phyloP scores from a whole-genome alignment of 352 stramenopile genomes.

The Globisporangium paroecandrum region DNA sequence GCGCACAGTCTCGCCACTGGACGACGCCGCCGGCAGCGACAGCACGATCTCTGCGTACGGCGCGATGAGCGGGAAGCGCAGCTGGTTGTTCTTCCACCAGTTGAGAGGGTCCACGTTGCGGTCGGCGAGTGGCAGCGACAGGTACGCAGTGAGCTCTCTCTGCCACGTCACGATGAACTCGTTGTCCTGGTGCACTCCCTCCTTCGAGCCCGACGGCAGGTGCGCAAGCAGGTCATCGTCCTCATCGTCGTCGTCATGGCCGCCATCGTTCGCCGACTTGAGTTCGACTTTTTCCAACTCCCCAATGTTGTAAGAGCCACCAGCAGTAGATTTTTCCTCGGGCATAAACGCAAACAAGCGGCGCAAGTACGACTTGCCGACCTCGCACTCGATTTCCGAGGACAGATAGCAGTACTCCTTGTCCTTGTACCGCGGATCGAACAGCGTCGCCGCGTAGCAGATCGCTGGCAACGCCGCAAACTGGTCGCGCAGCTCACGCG shows the following conservation, averaged over 20 bases:
- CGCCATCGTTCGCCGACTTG: conserved; percentile 12
- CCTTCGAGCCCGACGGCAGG: conserved; percentile 54
- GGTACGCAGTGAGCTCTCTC: conserved; percentile 69
- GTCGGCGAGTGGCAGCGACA: conserved; percentile 67
- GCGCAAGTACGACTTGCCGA: conserved; percentile 55
- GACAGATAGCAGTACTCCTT: conserved; percentile 75
- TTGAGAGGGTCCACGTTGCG: conserved; percentile 67
- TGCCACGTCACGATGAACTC: conserved; percentile 68
- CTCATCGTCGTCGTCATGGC: conserved; percentile 55
- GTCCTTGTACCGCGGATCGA: conserved; percentile 82
- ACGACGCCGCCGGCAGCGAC: conserved; percentile 58
- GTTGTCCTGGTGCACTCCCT: conserved; percentile 35
- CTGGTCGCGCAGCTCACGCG: conserved; percentile 48
- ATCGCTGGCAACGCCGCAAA: conserved; percentile 51
- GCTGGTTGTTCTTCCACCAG: conserved; percentile 80
- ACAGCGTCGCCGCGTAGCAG: conserved; percentile 67
- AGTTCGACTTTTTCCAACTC: conserved; percentile 25
- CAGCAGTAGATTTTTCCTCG: conserved; percentile 23
- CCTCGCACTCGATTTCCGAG: conserved; percentile 44
- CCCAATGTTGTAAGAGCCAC: conserved; percentile 18
- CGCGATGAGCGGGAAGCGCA: conserved; percentile 73
- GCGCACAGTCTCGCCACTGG: conserved; percentile 51
- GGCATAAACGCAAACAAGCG: conserved; percentile 43
- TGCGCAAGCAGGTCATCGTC: conserved; percentile 71
- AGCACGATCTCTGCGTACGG: conserved; percentile 75